Evolutionary conservation across 306 rosid genomes (phyloP).

Genomic region (Echinosophora koreensis): DNA sequence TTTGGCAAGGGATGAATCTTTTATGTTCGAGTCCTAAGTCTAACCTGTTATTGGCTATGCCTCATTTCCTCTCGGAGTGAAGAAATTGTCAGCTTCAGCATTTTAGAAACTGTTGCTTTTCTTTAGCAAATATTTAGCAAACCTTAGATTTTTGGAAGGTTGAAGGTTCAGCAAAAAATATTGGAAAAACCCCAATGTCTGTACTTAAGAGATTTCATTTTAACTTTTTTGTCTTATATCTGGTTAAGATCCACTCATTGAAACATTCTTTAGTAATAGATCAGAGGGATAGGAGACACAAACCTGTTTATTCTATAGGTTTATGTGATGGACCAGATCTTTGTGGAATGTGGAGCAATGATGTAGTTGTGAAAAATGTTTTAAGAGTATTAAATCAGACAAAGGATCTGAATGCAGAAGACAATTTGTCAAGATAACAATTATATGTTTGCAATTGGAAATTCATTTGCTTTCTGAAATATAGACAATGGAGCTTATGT

Average conservation of each 20-base stretch:
- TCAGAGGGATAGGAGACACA: slow-evolving; percentile 5
- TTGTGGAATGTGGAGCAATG: slow-evolving; percentile 10
- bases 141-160: neutral
- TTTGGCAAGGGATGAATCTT: slow-evolving; percentile 41
- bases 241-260: slow-evolving; percentile 24
- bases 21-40: slow-evolving; percentile 27
- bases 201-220: slow-evolving; percentile 36
- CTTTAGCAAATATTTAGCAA: slow-evolving; percentile 9
- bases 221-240: slow-evolving; percentile 14
- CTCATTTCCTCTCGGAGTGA: slow-evolving; percentile 29
- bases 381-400: neutral
- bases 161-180: slow-evolving; percentile 15
- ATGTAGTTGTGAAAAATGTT: neutral
- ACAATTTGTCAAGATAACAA: neutral
- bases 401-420: neutral
- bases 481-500: neutral
- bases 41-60: slow-evolving; percentile 37
- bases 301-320: neutral
- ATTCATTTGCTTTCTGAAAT: neutral
- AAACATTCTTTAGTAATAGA: slow-evolving; percentile 22
- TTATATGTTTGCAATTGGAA: too few relatives aligned
- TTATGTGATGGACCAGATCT: neutral
- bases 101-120: slow-evolving; percentile 1
- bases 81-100: slow-evolving; percentile 37
- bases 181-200: slow-evolving; percentile 18